Evolutionary conservation across 1,284 basidiomycete genomes (phyloP).

Genomic region (Fomitopsis betulina): DNA sequence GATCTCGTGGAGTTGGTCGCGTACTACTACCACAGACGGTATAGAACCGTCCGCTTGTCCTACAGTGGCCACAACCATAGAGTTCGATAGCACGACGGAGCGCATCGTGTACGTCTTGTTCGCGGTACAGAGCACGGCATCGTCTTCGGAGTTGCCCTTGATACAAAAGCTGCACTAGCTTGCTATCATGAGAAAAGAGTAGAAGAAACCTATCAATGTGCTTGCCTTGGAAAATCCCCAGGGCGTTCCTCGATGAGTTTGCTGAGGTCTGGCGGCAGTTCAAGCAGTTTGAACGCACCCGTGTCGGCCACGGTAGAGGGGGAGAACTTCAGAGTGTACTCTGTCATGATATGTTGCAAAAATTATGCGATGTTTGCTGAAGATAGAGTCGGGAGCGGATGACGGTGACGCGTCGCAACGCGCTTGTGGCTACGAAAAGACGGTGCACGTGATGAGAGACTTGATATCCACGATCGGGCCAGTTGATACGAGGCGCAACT

Average conservation of each 20-base stretch:
- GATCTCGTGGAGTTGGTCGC: constrained; percentile 71
- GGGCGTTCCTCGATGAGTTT: constrained; percentile 32
- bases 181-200: background rate
- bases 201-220: constrained; percentile 7
- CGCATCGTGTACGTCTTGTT: constrained; percentile 78
- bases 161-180: constrained; percentile 56
- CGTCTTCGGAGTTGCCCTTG: constrained; percentile 77
- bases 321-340: constrained; percentile 52
- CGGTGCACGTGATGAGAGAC: too few relatives aligned
- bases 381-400: too few relatives aligned
- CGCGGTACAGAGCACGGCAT: constrained; percentile 83
- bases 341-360: constrained; percentile 32
- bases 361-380: too few relatives aligned
- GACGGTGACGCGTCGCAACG: background rate
- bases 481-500: too few relatives aligned
- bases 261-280: constrained; percentile 62
- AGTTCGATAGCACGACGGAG: constrained; percentile 83
- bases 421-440: too few relatives aligned
- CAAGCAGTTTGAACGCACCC: constrained; percentile 59
- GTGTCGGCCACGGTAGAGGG: constrained; percentile 38
- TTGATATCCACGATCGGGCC: too few relatives aligned
- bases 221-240: constrained; percentile 12
- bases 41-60: background rate
- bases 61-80: constrained; percentile 69
- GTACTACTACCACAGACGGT: constrained; percentile 48